Base-by-base conservation (phyloP, 2,329 filamentous ascomycete genomes). In the Neospermospora avenae region DNA sequence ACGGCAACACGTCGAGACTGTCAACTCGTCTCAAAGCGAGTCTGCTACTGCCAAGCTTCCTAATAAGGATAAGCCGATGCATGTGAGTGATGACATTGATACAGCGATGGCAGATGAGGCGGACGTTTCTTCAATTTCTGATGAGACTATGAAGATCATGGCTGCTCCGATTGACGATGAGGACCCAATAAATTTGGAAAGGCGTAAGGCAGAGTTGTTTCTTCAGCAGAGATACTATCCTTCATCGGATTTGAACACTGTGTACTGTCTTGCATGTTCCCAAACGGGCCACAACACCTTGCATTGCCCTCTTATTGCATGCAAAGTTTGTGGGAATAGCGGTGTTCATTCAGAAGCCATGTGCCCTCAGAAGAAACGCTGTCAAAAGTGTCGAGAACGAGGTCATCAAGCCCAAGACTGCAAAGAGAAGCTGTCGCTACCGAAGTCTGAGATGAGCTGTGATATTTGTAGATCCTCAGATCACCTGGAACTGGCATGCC, bases 401-500 rank as follows among this genome's bases (percentile, higher is more conserved):
- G 88, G 87, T 10, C 88, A 91, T 68, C 66, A 68, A 54, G 72
- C 74, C 18, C 66, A 72, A 0, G 66, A 74, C 7, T 91, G 88
- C 69, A 67, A 73, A 1, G 84, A 87, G 63, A 84, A 84, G 62
- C 77, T 89, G 44, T 71, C 73, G 2, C 65, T 80, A 54, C 75
- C 79, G 16, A 80, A 79, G 63, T 78, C 78, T 16, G 84, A 86
- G 58, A 74, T 81, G 49, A 78, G 80, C 2, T 91, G 88, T 70
- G 82, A 83, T 11, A 76, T 85, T 35, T 91, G 88, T 72, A 75
- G 75, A 41, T 79, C 79, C 6, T 64, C 68, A 3, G 76, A 80
- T 8, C 88, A 91, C 67, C 66, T 79, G 8, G 88, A 90, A 69
- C 70, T 76, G 13, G 74, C 80, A 2, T 91, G 88, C 70, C 79